Percentiles rank a stretch among this genome's conserved stretches.
Evolutionary conservation across 352 stramenopile species (phyloP).

Genomic region (Phytophthora tubulina): DNA sequence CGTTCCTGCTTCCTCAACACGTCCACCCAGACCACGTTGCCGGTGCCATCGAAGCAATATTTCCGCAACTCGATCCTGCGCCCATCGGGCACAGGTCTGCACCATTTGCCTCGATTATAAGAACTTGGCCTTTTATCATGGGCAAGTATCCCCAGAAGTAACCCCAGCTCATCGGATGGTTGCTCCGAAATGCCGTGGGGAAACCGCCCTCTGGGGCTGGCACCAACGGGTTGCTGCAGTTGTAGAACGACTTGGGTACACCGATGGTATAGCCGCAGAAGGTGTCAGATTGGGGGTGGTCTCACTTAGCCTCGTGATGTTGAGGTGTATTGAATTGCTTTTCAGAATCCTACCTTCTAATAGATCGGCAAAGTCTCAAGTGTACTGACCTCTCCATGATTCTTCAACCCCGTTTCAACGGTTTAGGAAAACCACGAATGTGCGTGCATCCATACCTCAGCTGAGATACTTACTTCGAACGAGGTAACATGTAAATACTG

Average conservation of each 20-base stretch:
- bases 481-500: too few species aligned
- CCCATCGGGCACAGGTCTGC: slow-evolving; percentile 85
- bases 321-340: too few species aligned
- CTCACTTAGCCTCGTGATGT: slow-evolving; percentile 56
- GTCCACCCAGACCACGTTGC: slow-evolving; percentile 91
- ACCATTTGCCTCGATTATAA: slow-evolving; percentile 88
- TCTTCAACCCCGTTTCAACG: too few species aligned
- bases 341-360: too few species aligned
- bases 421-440: too few species aligned
- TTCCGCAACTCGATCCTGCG: slow-evolving; percentile 69
- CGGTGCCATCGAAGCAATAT: slow-evolving; percentile 87
- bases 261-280: slow-evolving; percentile 92
- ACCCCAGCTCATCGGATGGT: slow-evolving; percentile 86
- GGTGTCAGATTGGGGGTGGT: slow-evolving; percentile 66
- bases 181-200: slow-evolving; percentile 61
- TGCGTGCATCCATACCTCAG: too few species aligned
- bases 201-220: slow-evolving; percentile 75
- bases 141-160: slow-evolving; percentile 75
- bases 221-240: slow-evolving; percentile 67
- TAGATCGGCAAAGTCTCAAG: too few species aligned
- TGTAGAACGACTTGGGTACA: slow-evolving; percentile 83
- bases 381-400: too few species aligned
- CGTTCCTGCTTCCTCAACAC: slow-evolving; percentile 91
- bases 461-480: too few species aligned
- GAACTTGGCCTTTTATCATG: slow-evolving; percentile 79